Percentiles rank a stretch among this genome's conserved stretches.
Evolutionary conservation across 78 protist species (phyloP).

Genomic region (Bodo saltans): DNA sequence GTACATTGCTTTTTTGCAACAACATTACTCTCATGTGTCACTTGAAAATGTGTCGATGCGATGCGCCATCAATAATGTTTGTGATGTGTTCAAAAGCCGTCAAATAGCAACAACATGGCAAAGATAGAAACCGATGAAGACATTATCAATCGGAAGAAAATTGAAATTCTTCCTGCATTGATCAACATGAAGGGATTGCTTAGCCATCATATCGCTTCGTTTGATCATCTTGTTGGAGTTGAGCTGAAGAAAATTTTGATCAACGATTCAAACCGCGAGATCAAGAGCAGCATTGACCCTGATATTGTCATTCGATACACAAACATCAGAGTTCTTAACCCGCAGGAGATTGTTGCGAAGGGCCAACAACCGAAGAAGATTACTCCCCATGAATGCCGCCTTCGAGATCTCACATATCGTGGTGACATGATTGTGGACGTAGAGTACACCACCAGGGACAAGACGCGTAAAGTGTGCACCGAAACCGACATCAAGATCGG

Average conservation of each 20-base stretch:
- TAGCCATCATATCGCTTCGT: constrained; percentile 92
- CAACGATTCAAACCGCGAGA: constrained; percentile 68
- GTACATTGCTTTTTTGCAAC: too few relatives aligned
- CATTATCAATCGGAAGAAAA: constrained; percentile 70
- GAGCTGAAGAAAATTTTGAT: constrained; percentile 67
- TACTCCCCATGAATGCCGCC: constrained; percentile 92
- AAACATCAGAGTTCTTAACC: constrained; percentile 70
- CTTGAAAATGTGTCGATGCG: too few relatives aligned
- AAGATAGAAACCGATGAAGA: background rate
- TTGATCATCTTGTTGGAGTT: constrained; percentile 78
- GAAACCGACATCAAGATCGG: constrained; percentile 75
- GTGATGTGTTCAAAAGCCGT: background rate
- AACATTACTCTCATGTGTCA: too few relatives aligned
- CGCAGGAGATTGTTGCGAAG: constrained; percentile 52
- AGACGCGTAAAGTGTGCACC: background rate
- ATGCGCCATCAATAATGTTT: too few relatives aligned
- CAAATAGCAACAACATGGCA: background rate
- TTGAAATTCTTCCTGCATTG: constrained; percentile 91
- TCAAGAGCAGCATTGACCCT: background rate
- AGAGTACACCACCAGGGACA: constrained; percentile 74
- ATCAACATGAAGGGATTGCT: constrained; percentile 76
- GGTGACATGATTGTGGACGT: constrained; percentile 91
- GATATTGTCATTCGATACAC: constrained; percentile 33
- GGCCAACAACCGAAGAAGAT: constrained; percentile 3
- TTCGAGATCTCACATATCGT: constrained; percentile 95